A percentile compares a stretch with the other conserved stretches of the same genome.
Evolutionary conservation across 2,329 filamentous ascomycete species (phyloP).

Genomic region (Fusarium sp.): DNA sequence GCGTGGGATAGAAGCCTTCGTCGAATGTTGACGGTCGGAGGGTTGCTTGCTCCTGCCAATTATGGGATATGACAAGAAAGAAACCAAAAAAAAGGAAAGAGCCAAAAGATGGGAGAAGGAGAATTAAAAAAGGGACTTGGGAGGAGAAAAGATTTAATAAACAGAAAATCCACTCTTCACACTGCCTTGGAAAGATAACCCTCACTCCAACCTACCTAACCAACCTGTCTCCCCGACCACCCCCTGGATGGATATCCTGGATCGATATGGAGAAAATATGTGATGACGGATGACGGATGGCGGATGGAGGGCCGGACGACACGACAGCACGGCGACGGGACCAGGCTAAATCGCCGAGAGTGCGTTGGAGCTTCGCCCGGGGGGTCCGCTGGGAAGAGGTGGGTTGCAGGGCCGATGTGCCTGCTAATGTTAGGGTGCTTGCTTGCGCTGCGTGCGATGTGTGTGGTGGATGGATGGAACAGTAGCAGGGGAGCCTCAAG

Average conservation of each 20-base stretch:
- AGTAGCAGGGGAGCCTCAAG: constrained; percentile 13
- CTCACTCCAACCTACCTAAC: constrained; percentile 13
- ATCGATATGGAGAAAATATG: constrained; percentile 35
- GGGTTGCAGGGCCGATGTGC: constrained; percentile 22
- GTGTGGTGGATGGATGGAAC: neutral
- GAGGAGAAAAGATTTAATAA: neutral
- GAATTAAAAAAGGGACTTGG: neutral
- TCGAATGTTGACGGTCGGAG: constrained; percentile 13
- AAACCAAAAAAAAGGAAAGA: constrained; percentile 2
- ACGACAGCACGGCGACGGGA: constrained; percentile 22
- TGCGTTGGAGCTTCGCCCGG: constrained; percentile 24
- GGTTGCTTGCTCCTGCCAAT: constrained; percentile 14
- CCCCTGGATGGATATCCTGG: constrained; percentile 27
- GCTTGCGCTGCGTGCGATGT: neutral
- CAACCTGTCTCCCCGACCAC: constrained; percentile 14
- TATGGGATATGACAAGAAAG: neutral
- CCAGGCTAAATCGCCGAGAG: constrained; percentile 32
- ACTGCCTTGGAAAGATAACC: constrained; percentile 41
- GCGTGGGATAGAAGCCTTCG: constrained; percentile 24
- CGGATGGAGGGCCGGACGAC: constrained; percentile 26
- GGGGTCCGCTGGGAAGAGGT: constrained; percentile 32
- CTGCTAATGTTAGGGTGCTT: neutral
- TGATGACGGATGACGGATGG: constrained; percentile 31
- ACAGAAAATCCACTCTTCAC: constrained; percentile 12
- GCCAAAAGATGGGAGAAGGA: neutral